Base-by-base conservation (phyloP, 495 filamentous ascomycete genomes). In the Aspergillus wentii region DNA sequence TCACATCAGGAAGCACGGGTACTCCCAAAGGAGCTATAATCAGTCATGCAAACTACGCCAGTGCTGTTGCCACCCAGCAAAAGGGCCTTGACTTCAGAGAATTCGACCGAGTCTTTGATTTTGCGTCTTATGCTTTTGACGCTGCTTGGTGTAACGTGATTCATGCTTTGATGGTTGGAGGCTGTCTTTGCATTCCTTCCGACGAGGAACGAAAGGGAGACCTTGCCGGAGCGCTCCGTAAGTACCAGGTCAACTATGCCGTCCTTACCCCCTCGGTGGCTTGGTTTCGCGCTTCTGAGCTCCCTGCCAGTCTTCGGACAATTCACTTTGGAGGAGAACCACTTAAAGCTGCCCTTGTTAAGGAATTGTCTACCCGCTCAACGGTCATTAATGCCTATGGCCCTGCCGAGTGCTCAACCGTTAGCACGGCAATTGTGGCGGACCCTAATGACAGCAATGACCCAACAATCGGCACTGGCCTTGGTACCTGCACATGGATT, bases 1-100 rank as follows among this genome's bases (percentile, higher is more conserved):
- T 58, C 32, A 65, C 61, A 3, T 56, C 51, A 15, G 61, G 61
- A 3, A 55, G 46, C 4, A 64, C 60, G 6, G 59, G 59, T 8
- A 55, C 38, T 28, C 56, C 56, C 1, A 62, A 62, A 33, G 59
- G 56, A 3, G 33, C 30, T 21, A 20, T 56, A 1, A 47, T 60
- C 16, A 25, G 35, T 6, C 50, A 47, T 42, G 11, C 8, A 8
- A 20, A 22, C 16, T 31, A 39, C 22, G 14, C 37, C 31, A 35
- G 20, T 21, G 27, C 15, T 8, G 25, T 26, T 17, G 23, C 10
- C 1, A 22, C 34, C 17, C 43, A 33, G 8, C 35, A 36, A 6
- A 8, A 30, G 2, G 10, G 13, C 26, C 17, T 38, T 14, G 15
- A 30, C 8, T 14, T 44, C 16, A 33, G 20, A 7, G 1, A 3